These are phyloP conservation scores for Collariella sp. DNA, from an alignment of 495 filamentous ascomycete genomes.

Conservation along the genomic window DNA sequence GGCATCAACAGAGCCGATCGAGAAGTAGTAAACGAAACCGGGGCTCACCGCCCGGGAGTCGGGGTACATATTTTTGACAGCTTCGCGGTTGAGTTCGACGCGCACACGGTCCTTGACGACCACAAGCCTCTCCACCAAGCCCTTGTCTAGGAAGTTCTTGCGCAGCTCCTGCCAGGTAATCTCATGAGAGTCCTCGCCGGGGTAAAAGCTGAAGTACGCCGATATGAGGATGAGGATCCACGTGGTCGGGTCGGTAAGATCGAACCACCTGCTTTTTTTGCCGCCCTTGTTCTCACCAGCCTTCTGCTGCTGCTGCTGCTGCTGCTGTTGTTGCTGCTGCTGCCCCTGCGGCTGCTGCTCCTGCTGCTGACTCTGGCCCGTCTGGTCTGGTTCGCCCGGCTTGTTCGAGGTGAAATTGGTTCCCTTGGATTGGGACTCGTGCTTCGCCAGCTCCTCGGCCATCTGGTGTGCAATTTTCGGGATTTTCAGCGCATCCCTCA, in stretches of 20 bases:
- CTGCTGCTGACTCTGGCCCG: background rate
- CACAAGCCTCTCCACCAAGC: slow-evolving; percentile 87
- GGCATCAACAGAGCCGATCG: slow-evolving; percentile 84
- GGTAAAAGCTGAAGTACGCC: slow-evolving; percentile 18
- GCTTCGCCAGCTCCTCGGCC: slow-evolving; percentile 7
- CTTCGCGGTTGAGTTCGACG: slow-evolving; percentile 78
- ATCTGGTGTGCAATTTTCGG: slow-evolving; percentile 16
- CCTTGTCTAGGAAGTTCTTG: slow-evolving; percentile 87
- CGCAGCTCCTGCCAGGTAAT: slow-evolving; percentile 97
- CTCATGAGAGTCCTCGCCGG: slow-evolving; percentile 39
- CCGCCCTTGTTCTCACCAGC: slow-evolving; percentile 22
- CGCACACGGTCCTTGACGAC: slow-evolving; percentile 64
- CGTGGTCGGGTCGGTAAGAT: slow-evolving; percentile 6
- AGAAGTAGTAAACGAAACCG: slow-evolving; percentile 84
- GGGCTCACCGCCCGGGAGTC: slow-evolving; percentile 64
- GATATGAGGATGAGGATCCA: slow-evolving; percentile 10
- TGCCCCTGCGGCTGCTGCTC: slow-evolving; percentile 15
- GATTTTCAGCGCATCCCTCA: slow-evolving; percentile 49
- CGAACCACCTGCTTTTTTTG: slow-evolving; percentile 16
- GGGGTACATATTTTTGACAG: slow-evolving; percentile 66
- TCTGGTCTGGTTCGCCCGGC: slow-evolving; percentile 11
- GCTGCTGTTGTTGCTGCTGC: slow-evolving; percentile 13
- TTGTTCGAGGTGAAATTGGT: slow-evolving; percentile 16
- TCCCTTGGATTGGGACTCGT: background rate
- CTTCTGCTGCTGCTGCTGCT: slow-evolving; percentile 9